A percentile compares a stretch with the other conserved stretches of the same genome.
Conservation (phyloP, 1,139 yeast genomes). For the Yamadazyma oceani region DNA sequence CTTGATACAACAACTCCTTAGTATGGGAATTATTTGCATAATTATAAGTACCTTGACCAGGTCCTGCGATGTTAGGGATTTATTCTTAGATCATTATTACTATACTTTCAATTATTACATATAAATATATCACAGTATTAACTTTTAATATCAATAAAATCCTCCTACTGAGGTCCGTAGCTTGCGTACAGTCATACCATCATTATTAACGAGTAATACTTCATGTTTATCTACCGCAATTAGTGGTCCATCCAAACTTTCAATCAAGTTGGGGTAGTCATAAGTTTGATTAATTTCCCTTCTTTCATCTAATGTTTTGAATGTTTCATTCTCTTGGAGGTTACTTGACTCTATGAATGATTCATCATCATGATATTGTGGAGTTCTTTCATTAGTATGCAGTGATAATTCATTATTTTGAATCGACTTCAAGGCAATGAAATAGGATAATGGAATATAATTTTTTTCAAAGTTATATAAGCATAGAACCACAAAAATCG, state of each 20-base stretch:
- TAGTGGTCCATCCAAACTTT: slow-evolving; percentile 80
- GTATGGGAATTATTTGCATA: slow-evolving; percentile 3
- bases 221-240: slow-evolving; percentile 65
- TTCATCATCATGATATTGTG: slow-evolving; percentile 20
- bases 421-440: slow-evolving; percentile 74
- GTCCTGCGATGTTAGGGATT: slow-evolving; percentile 3
- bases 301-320: slow-evolving; percentile 61
- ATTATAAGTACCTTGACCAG: neutral
- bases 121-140: no score
- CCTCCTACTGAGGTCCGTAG: slow-evolving; percentile 15
- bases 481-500: slow-evolving; percentile 62
- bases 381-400: neutral
- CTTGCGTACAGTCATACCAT: slow-evolving; percentile 42
- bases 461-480: slow-evolving; percentile 82
- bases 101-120: slow-evolving; percentile 2
- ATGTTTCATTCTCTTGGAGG: slow-evolving; percentile 12
- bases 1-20: slow-evolving; percentile 5
- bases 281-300: slow-evolving; percentile 69
- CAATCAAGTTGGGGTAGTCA: slow-evolving; percentile 71
- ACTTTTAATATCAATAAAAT: slow-evolving; percentile 11
- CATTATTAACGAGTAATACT: slow-evolving; percentile 57
- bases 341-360: slow-evolving; percentile 10
- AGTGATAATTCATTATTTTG: slow-evolving; percentile 19
- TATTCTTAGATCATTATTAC: slow-evolving; percentile 9
- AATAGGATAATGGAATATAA: slow-evolving; percentile 76